Conservation (phyloP, 2,329 filamentous ascomycete genomes). For the Cordyceps militaris region DNA sequence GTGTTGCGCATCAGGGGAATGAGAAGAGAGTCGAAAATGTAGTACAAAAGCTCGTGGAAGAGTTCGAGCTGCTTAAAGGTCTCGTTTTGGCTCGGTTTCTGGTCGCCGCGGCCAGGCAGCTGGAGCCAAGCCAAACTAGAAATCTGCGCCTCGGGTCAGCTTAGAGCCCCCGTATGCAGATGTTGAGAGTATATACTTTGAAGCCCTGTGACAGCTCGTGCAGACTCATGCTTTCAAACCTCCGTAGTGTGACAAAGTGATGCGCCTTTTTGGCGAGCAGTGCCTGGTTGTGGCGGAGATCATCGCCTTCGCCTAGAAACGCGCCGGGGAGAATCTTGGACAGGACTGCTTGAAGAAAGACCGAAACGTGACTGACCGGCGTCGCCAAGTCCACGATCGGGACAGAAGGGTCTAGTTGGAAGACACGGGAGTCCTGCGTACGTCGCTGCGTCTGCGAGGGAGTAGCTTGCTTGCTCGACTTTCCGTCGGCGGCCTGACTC, state of each 20-base stretch:
- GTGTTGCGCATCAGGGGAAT: slow-evolving; percentile 80
- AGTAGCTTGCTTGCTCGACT: not conserved
- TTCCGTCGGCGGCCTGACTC: not conserved
- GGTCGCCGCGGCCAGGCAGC: slow-evolving; percentile 38
- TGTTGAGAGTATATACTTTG: slow-evolving; percentile 47
- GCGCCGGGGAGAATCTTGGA: slow-evolving; percentile 63
- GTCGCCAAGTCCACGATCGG: slow-evolving; percentile 62
- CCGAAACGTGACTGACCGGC: slow-evolving; percentile 62
- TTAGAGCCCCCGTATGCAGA: slow-evolving; percentile 8
- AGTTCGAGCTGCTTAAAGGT: slow-evolving; percentile 69
- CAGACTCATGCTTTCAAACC: slow-evolving; percentile 73
- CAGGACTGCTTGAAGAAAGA: slow-evolving; percentile 76
- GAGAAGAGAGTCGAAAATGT: slow-evolving; percentile 82
- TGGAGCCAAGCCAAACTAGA: slow-evolving; percentile 66
- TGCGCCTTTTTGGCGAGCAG: slow-evolving; percentile 63
- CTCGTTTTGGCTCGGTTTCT: slow-evolving; percentile 64
- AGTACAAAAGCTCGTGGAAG: slow-evolving; percentile 82
- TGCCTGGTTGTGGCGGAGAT: slow-evolving; percentile 51
- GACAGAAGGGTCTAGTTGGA: slow-evolving; percentile 8
- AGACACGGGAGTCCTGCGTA: not conserved
- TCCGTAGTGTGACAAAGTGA: slow-evolving; percentile 66
- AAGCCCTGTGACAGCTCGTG: slow-evolving; percentile 71
- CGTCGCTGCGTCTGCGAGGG: not conserved
- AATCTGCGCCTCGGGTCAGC: slow-evolving; percentile 41
- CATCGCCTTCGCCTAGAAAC: slow-evolving; percentile 61